phyloP scores from a whole-genome alignment of 345 rosid genomes.

The Ceriops decandra region DNA sequence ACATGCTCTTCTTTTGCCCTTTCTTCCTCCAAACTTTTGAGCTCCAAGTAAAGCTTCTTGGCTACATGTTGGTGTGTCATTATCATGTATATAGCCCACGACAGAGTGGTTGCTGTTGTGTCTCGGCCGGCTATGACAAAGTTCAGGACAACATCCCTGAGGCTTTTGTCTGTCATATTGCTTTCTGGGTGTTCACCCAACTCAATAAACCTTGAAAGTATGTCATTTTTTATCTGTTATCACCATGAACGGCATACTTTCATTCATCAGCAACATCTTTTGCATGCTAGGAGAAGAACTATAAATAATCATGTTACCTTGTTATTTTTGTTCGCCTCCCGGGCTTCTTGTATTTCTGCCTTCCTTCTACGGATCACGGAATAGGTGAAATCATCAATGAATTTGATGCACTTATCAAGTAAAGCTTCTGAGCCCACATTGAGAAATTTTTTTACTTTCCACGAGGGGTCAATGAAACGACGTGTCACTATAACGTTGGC shows the following conservation, averaged over 20 bases:
- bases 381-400: conserved; percentile 74
- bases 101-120: conserved; percentile 92
- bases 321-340: conserved; percentile 21
- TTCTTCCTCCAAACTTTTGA: conserved; percentile 56
- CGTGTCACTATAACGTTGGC: conserved; percentile 82
- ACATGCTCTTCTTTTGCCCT: conserved; percentile 50
- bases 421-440: conserved; percentile 83
- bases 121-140: conserved; percentile 96
- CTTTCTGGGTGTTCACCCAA: conserved; percentile 65
- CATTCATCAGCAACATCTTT: not conserved
- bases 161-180: conserved; percentile 64
- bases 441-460: conserved; percentile 70
- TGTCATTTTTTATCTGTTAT: conserved; percentile 67
- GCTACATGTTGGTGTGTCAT: conserved; percentile 59
- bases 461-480: conserved; percentile 82
- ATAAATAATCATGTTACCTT: conserved; percentile 32
- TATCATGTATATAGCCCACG: conserved; percentile 85
- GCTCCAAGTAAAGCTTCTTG: conserved; percentile 62
- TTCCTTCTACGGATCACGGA: conserved; percentile 71
- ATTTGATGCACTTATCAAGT: conserved; percentile 71
- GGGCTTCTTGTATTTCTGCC: conserved; percentile 50
- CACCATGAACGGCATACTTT: conserved; percentile 7
- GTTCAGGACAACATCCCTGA: conserved; percentile 82
- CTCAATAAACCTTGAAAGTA: conserved; percentile 76
- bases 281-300: not conserved